Percentiles rank a stretch among this genome's conserved stretches.
Conservation (phyloP, 176 grass and related monocot genomes). For the Chloris gayana region DNA sequence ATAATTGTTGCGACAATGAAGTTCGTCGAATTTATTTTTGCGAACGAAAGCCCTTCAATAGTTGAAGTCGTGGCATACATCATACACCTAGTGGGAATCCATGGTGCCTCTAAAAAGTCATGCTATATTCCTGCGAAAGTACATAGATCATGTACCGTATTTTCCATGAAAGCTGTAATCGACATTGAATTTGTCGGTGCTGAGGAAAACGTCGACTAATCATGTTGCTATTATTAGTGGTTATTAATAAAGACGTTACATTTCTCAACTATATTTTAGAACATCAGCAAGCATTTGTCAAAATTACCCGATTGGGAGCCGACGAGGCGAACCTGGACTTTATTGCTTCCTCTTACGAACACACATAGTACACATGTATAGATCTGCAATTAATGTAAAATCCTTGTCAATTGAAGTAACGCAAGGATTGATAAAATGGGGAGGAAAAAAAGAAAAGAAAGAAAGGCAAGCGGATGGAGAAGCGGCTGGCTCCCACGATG, state of each 20-base stretch:
- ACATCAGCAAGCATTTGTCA: neutral
- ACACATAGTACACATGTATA: too few species aligned
- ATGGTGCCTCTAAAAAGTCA: neutral
- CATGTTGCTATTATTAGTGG: neutral
- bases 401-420: neutral
- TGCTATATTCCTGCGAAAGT: neutral
- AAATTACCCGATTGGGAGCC: neutral
- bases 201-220: neutral
- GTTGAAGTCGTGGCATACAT: neutral
- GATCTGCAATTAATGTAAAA: neutral
- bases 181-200: neutral
- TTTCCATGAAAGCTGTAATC: neutral
- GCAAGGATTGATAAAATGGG: neutral
- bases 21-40: too few species aligned
- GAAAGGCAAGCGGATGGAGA: neutral
- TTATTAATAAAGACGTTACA: neutral
- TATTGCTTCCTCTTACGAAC: neutral
- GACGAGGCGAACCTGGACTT: neutral
- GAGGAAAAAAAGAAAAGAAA: too few species aligned
- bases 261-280: neutral
- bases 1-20: too few species aligned
- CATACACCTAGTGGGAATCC: neutral
- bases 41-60: too few species aligned
- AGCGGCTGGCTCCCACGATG: conserved; percentile 20
- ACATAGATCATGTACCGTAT: neutral